These are phyloP conservation scores for Nakazawaea ernobii DNA, from an alignment of 805 yeast genomes.

Conservation along the genomic window DNA sequence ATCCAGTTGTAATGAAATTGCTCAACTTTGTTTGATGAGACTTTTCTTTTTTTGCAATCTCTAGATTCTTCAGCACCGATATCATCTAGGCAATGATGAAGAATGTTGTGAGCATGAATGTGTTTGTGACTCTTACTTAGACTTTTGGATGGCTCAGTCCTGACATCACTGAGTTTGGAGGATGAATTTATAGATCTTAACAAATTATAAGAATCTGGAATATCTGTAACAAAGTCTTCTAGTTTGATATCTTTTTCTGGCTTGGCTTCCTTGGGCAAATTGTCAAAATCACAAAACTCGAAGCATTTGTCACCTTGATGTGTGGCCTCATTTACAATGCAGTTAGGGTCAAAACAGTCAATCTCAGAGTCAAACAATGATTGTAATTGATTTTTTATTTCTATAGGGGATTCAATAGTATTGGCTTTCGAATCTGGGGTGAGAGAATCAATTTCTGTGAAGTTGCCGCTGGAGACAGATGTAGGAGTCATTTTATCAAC, in stretches of 20 bases:
- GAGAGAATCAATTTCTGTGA: background rate
- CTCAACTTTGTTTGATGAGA: conserved; percentile 1
- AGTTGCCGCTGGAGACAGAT: background rate
- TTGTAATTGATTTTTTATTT: conserved; percentile 1
- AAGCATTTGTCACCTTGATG: conserved; percentile 18
- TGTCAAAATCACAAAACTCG: conserved; percentile 21
- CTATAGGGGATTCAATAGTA: background rate
- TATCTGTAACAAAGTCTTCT: background rate
- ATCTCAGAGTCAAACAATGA: background rate
- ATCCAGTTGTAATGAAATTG: conserved; percentile 11
- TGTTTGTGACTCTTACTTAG: background rate
- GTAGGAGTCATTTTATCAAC: background rate
- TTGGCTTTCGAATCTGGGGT: background rate
- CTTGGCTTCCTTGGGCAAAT: conserved; percentile 9
- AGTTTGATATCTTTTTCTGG: background rate
- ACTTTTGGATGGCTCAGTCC: background rate
- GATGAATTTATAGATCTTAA: background rate
- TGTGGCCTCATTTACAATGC: background rate
- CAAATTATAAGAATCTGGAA: conserved; percentile 1
- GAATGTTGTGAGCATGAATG: conserved; percentile 1
- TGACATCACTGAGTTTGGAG: conserved; percentile 4
- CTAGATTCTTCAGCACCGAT: background rate
- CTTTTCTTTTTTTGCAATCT: background rate
- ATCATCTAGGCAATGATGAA: conserved; percentile 1
- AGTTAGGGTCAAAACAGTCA: background rate